Percentiles rank a stretch among this genome's conserved stretches.
phyloP scores from a whole-genome alignment of 345 rosid genomes.

The Nasturtium officinale region DNA sequence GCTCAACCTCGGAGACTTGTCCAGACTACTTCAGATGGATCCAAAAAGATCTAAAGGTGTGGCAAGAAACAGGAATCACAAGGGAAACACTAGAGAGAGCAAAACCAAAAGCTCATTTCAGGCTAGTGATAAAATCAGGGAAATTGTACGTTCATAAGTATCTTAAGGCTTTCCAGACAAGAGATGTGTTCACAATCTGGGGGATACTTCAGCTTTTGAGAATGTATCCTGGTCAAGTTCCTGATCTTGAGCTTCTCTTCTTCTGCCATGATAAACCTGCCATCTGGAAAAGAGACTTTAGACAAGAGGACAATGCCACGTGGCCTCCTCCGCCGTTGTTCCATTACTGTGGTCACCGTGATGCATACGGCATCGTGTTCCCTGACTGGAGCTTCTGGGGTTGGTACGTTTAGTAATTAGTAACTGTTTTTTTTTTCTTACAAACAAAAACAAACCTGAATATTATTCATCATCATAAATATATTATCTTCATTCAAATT shows the following conservation, averaged over 20 bases:
- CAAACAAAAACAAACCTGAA: too few species aligned
- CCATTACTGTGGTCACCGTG: constrained; percentile 56
- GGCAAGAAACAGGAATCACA: constrained; percentile 56
- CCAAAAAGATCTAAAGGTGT: constrained; percentile 54
- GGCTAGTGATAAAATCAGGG: constrained; percentile 52
- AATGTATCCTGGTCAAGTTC: constrained; percentile 61
- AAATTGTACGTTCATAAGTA: constrained; percentile 53
- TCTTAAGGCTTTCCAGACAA: constrained; percentile 50
- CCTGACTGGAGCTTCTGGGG: constrained; percentile 88
- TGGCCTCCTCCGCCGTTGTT: constrained; percentile 63
- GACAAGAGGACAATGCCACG: constrained; percentile 26
- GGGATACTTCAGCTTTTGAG: constrained; percentile 68
- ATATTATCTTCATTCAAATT: too few species aligned
- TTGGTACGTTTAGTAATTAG: constrained; percentile 51
- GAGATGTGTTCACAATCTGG: constrained; percentile 69
- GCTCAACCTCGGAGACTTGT: constrained; percentile 41
- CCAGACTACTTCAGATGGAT: constrained; percentile 77
- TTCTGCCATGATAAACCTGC: constrained; percentile 50
- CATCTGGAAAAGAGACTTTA: constrained; percentile 42
- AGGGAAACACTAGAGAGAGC: constrained; percentile 57
- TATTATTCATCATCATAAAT: too few species aligned
- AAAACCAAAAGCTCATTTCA: constrained; percentile 48
- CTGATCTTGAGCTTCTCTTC: constrained; percentile 68
- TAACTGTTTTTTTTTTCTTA: neutral
- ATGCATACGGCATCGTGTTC: constrained; percentile 55